Evolutionary conservation across 139 green algal species (phyloP), one percentile per base, ranked within the genome.

Genomic region (Closterium sp.): DNA sequence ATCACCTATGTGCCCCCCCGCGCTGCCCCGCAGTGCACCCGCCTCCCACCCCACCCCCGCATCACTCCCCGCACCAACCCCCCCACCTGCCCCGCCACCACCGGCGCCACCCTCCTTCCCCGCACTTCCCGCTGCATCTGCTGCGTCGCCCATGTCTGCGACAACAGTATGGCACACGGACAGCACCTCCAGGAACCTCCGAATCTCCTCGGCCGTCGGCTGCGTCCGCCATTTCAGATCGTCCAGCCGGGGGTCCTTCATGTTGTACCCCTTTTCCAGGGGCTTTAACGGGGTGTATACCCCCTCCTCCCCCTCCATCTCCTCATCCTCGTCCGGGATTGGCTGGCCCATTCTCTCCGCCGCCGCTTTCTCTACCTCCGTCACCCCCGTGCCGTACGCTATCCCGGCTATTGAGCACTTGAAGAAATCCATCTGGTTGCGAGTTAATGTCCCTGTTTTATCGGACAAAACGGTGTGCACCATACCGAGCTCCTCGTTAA

Each of bases 401-500:
- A 98, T 94, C 28, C 97, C 97, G 2, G 92, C 97, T 73, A 99
- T 97, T 89, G 95, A 97, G 95, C 96, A 97, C 90, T 98, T 98
- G 95, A 98, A 97, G 94, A 98, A 98, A 94, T 98, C 97, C 96
- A 97, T 97, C 50, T 94, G 89, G 94, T 97, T 97, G 89, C 93
- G 89, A 2, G 96, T 97, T 70, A 97, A 93, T 4, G 96, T 97
- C 87, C 97, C 97, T 2, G 98, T 99, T 95, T 99, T 99, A 96
- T 99, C 98, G 30, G 94, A 97, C 86, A 99, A 95, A 34, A 99
- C 96, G 86, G 98, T 99, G 93, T 98, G 84, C 73, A 99, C 96
- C 96, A 97, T 91, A 5, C 98, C 98, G 90, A 99, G 97, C 92
- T 99, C 98, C 94, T 99, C 98, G 89, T 99, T 99, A 31, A 99